These are phyloP conservation scores for Suillus paluster DNA, from an alignment of 768 basidiomycete species.

Conservation along the genomic window DNA sequence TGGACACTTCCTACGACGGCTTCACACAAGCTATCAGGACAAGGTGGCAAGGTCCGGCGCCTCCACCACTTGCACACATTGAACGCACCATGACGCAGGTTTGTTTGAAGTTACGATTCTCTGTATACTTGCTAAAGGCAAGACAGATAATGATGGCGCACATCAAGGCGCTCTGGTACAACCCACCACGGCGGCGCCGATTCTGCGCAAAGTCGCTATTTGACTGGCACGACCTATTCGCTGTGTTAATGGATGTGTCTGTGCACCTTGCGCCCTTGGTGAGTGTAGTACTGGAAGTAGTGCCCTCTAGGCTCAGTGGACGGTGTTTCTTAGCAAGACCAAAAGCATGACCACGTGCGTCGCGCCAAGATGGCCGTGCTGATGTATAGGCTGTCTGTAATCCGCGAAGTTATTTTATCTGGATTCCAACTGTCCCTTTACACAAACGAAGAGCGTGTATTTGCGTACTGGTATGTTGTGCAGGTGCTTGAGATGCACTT, in stretches of 20 bases:
- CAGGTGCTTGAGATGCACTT: conserved; percentile 63
- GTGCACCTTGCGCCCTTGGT: conserved; percentile 22
- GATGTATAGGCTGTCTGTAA: conserved; percentile 59
- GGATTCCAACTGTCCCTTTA: conserved; percentile 83
- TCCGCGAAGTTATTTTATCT: conserved; percentile 72
- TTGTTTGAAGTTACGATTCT: conserved; percentile 1
- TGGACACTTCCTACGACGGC: conserved; percentile 56
- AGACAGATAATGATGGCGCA: conserved; percentile 61
- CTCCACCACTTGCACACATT: conserved; percentile 44
- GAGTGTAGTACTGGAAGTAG: background rate
- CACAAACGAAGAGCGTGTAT: conserved; percentile 63
- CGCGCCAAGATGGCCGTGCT: conserved; percentile 55
- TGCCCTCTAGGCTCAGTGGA: background rate
- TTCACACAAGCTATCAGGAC: conserved; percentile 44
- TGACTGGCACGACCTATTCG: conserved; percentile 71
- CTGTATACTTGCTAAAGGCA: conserved; percentile 1
- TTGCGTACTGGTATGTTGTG: conserved; percentile 77
- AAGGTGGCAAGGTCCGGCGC: conserved; percentile 42
- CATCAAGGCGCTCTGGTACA: conserved; percentile 66
- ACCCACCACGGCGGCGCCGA: conserved; percentile 68
- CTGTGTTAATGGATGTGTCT: conserved; percentile 39
- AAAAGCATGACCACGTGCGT: conserved; percentile 36
- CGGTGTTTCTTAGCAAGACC: conserved; percentile 14
- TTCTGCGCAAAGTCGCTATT: conserved; percentile 64
- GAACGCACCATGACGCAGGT: conserved; percentile 46